Evolutionary conservation across 768 basidiomycete species (phyloP).

Genomic region (Hygrophorus pudorinus): DNA sequence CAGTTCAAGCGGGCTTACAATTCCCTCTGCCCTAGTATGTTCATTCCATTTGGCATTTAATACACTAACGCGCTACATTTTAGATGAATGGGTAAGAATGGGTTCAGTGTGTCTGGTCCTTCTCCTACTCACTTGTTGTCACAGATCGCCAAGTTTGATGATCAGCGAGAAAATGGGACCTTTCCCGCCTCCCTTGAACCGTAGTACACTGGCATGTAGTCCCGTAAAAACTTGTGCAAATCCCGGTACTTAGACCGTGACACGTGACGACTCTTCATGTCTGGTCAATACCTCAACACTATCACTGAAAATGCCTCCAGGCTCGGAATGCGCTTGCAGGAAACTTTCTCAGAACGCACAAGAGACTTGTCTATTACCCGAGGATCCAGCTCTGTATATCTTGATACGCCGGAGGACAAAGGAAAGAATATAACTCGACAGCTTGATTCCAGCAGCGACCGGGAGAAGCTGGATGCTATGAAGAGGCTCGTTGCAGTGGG

Average conservation of each 20-base stretch:
- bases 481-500: conserved; percentile 88
- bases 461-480: conserved; percentile 91
- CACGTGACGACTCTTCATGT: conserved; percentile 18
- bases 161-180: conserved; percentile 85
- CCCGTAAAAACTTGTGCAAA: too few species aligned
- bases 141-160: conserved; percentile 85
- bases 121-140: conserved; percentile 8
- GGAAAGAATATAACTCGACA: conserved; percentile 75
- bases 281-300: conserved; percentile 36
- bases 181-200: conserved; percentile 88
- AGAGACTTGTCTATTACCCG: conserved; percentile 57
- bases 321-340: conserved; percentile 74
- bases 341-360: conserved; percentile 74
- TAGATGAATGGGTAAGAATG: conserved; percentile 81
- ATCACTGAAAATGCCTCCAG: conserved; percentile 79
- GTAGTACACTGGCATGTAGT: too few species aligned
- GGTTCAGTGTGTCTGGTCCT: not conserved
- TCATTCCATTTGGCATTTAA: conserved; percentile 1
- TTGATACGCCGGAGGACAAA: conserved; percentile 73
- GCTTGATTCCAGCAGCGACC: conserved; percentile 80
- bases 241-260: too few species aligned
- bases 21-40: conserved; percentile 95
- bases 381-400: conserved; percentile 44
- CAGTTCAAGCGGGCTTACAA: conserved; percentile 96
- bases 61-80: conserved; percentile 1